These are phyloP conservation scores for Colletotrichum horii DNA, from an alignment of 2,329 filamentous ascomycete genomes.

Conservation along the genomic window DNA sequence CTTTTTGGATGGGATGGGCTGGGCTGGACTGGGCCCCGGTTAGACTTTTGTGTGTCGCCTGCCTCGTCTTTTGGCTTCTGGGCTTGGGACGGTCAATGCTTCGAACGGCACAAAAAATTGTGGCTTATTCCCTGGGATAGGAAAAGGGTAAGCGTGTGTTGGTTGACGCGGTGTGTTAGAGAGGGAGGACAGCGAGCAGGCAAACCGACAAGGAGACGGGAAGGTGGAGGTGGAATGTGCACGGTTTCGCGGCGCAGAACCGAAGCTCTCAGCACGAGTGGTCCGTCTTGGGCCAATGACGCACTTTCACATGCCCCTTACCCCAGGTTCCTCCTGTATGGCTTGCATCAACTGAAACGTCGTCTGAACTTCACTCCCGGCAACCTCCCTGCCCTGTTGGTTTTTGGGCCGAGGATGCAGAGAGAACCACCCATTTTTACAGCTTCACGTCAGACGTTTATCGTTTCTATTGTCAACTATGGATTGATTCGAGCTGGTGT, in stretches of 20 bases:
- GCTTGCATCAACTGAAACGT: constrained; percentile 7
- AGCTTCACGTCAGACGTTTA: background rate
- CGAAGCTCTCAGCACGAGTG: background rate
- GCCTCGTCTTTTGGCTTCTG: background rate
- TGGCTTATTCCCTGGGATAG: constrained; percentile 2
- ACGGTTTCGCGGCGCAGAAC: constrained; percentile 9
- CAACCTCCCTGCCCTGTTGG: background rate
- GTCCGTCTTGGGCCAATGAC: constrained; percentile 8
- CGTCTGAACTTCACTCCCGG: background rate
- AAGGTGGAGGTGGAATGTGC: constrained; percentile 20
- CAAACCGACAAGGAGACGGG: background rate
- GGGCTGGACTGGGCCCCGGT: background rate
- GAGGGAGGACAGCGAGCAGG: background rate
- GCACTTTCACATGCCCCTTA: constrained; percentile 18
- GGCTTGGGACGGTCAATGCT: constrained; percentile 12
- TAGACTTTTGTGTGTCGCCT: background rate
- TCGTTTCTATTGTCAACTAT: constrained; percentile 11
- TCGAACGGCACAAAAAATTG: background rate
- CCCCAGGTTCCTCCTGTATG: background rate
- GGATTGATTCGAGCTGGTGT: background rate
- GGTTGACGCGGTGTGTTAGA: background rate
- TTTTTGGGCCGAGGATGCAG: background rate
- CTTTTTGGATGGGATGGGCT: constrained; percentile 4
- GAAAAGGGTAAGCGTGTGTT: background rate
- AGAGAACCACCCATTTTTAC: background rate